Percentiles rank a stretch among this genome's conserved stretches.
phyloP scores from a whole-genome alignment of 805 yeast species.

The Yarrowia divulgata region DNA sequence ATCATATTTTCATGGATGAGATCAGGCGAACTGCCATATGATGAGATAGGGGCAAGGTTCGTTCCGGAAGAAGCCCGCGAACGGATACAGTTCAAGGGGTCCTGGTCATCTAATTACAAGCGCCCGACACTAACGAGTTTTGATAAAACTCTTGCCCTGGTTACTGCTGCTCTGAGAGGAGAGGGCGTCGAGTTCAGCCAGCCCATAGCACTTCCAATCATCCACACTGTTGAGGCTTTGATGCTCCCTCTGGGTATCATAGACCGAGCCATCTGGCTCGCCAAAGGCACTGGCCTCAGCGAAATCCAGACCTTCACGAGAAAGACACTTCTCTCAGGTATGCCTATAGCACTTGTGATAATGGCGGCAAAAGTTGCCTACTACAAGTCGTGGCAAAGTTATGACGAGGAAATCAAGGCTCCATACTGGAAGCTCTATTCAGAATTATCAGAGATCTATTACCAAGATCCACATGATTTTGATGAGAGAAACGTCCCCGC shows the following conservation, averaged over 20 bases:
- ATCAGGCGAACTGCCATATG: neutral
- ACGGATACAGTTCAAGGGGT: too few species aligned
- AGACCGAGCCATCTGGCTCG: neutral
- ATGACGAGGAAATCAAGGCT: neutral
- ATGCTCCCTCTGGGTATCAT: neutral
- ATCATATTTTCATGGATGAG: neutral
- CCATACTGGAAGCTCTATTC: slow-evolving; percentile 22
- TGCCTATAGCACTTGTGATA: neutral
- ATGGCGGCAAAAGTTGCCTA: neutral
- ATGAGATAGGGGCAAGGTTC: neutral
- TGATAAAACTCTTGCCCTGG: too few species aligned
- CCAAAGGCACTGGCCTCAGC: neutral
- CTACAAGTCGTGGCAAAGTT: slow-evolving; percentile 8
- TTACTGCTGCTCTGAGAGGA: too few species aligned
- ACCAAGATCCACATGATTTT: neutral
- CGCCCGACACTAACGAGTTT: too few species aligned
- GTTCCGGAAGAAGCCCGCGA: neutral
- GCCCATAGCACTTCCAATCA: neutral
- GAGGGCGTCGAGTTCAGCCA: neutral
- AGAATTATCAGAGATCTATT: neutral
- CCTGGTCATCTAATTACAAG: too few species aligned
- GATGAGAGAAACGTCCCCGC: neutral
- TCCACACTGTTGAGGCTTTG: neutral
- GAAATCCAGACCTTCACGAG: too few species aligned
- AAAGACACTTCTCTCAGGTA: too few species aligned